Base-by-base conservation (phyloP, 164 flowering plant genomes). In the Sextonia rubra region DNA sequence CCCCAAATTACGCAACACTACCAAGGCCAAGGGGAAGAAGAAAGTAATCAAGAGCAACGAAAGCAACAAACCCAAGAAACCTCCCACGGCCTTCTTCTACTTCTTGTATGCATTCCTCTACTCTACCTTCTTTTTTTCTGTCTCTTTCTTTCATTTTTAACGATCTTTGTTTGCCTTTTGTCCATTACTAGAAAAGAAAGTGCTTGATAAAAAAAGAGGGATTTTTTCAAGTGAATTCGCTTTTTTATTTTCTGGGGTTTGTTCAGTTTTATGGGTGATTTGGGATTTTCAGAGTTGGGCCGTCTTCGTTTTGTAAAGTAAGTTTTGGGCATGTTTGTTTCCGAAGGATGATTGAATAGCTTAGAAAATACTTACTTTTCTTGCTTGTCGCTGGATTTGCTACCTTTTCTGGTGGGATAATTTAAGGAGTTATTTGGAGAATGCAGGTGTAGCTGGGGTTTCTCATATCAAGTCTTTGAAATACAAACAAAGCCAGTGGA, bases 51-150 rank as follows among this genome's bases (percentile, higher is more conserved):
- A 71, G 67, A 71, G 61, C 29, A 48, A 62, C 6, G 73, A 60
- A 23, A 52, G 22, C 22, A 62, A 71, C 32, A 71, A 71, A 44
- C 73, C 73, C 26, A 71, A 71, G 52, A 71, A 71, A 60, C 73
- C 73, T 32, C 73, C 73, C 18, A 71, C 73, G 14, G 73, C 73
- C 14, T 71, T 71, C 73, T 71, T 71, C 73, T 71, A 71, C 73
- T 71, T 71, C 73, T 71, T 71, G 73, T 71, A 25, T 60, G 73
- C 44, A 32, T 23, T 71, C 63, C 49, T 25, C 71, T 69, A 24
- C 29, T 52, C 37, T 37, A 37, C 44, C 44, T 37, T 0, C 44
- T 37, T 37, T n/a, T 52, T 18, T 56, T 56, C 14, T 60, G 12
- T 4, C 44, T 71, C 44, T 12, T 15, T 64, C 14, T 64, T 29